These are phyloP conservation scores for Penicillium waksmanii DNA, from an alignment of 495 filamentous ascomycete species.

Conservation along the genomic window DNA sequence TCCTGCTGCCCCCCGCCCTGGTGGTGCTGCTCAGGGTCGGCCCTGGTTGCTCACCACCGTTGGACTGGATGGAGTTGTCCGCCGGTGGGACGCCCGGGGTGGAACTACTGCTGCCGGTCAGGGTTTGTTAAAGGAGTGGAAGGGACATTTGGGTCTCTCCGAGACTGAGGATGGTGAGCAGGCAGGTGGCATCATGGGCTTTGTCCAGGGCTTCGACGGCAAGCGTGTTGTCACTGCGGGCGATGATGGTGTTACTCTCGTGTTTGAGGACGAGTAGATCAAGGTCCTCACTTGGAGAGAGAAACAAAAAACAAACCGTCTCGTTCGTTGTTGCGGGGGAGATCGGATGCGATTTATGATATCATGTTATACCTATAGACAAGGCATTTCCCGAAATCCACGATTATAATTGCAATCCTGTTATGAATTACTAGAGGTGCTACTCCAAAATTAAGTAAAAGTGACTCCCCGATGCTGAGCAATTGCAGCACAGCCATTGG, in stretches of 20 bases:
- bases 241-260: slow-evolving; percentile 76
- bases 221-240: slow-evolving; percentile 80
- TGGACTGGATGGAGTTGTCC: slow-evolving; percentile 85
- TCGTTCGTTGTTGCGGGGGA: slow-evolving; percentile 5
- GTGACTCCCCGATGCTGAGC: too few species aligned
- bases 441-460: too few species aligned
- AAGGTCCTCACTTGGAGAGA: not conserved
- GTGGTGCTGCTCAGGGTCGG: slow-evolving; percentile 36
- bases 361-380: slow-evolving; percentile 27
- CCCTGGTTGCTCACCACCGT: slow-evolving; percentile 74
- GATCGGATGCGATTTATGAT: slow-evolving; percentile 24
- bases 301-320: slow-evolving; percentile 11
- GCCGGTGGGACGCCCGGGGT: slow-evolving; percentile 84
- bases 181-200: slow-evolving; percentile 83
- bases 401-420: not conserved
- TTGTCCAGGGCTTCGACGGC: slow-evolving; percentile 75
- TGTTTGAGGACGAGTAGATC: slow-evolving; percentile 60
- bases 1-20: slow-evolving; percentile 28
- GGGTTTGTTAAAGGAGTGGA: slow-evolving; percentile 78
- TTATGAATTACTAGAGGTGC: not conserved
- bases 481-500: not conserved
- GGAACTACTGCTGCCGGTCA: slow-evolving; percentile 66
- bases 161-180: slow-evolving; percentile 65
- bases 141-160: slow-evolving; percentile 75
- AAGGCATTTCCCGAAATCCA: slow-evolving; percentile 5